Conservation (phyloP, 1,284 basidiomycete genomes). For the Polyporus tsugae region DNA sequence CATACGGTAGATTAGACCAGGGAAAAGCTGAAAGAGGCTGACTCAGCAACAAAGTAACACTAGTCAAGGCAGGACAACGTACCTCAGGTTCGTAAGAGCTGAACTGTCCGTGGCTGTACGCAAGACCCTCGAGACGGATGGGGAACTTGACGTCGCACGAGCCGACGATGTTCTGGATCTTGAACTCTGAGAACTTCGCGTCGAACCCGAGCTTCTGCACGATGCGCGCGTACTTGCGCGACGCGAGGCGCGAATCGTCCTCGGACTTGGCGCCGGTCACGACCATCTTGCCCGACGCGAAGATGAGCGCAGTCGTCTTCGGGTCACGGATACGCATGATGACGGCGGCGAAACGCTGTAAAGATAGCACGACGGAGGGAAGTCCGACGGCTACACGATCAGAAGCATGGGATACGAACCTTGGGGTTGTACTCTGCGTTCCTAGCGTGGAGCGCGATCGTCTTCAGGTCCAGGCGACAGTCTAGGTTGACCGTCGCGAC, state of each 20-base stretch:
- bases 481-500: conserved; percentile 99
- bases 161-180: conserved; percentile 99
- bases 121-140: conserved; percentile 96
- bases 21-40: conserved; percentile 81
- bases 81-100: conserved; percentile 98
- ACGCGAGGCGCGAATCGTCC: conserved; percentile 96
- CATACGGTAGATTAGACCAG: conserved; percentile 99
- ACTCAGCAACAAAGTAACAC: conserved; percentile 13
- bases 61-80: conserved; percentile 39
- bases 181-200: conserved; percentile 99
- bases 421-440: conserved; percentile 99
- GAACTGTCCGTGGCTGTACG: conserved; percentile 98
- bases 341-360: conserved; percentile 98
- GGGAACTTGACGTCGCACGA: conserved; percentile 99
- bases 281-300: conserved; percentile 99
- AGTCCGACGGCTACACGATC: conserved; percentile 67
- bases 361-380: conserved; percentile 53
- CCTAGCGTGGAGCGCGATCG: conserved; percentile 96
- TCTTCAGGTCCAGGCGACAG: conserved; percentile 97
- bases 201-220: conserved; percentile 99
- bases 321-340: conserved; percentile 99
- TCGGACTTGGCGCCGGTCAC: conserved; percentile 99
- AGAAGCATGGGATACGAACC: conserved; percentile 73
- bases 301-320: conserved; percentile 99
- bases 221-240: conserved; percentile 98